Percentiles rank a stretch among this genome's conserved stretches.
Evolutionary conservation across 176 grass and related monocot species (phyloP).

Genomic region (Elaeis guineensis): DNA sequence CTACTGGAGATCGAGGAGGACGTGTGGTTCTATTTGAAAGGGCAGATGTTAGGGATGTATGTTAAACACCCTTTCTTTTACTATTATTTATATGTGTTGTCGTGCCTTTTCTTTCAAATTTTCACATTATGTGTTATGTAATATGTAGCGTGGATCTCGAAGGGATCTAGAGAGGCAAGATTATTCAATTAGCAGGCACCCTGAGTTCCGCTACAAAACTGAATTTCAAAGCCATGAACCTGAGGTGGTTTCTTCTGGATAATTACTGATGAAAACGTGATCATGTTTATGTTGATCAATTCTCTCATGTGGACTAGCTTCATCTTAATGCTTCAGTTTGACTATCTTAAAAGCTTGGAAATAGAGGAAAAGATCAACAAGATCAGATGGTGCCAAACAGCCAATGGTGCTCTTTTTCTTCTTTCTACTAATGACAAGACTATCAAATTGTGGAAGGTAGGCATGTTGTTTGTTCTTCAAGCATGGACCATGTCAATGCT

Average conservation of each 20-base stretch:
- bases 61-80: slow-evolving; percentile 5
- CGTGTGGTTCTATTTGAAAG: slow-evolving; percentile 92
- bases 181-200: slow-evolving; percentile 3
- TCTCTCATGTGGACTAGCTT: too few species aligned
- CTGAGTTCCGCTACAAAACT: slow-evolving; percentile 14
- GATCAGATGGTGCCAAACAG: too few species aligned
- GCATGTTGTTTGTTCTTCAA: too few species aligned
- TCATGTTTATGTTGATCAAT: too few species aligned
- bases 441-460: too few species aligned
- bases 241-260: slow-evolving; percentile 1
- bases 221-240: slow-evolving; percentile 24
- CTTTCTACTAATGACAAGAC: too few species aligned
- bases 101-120: not conserved
- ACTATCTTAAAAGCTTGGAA: too few species aligned
- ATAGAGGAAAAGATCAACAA: too few species aligned
- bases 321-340: too few species aligned
- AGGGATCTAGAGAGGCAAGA: slow-evolving; percentile 11
- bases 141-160: not conserved
- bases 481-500: too few species aligned
- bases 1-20: slow-evolving; percentile 84
- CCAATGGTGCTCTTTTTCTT: too few species aligned
- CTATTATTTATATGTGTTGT: not conserved
- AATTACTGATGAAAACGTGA: too few species aligned
- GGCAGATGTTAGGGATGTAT: slow-evolving; percentile 62
- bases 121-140: not conserved